Conservation (phyloP, 148 eudicot genomes). For the Diospyros kaki region DNA sequence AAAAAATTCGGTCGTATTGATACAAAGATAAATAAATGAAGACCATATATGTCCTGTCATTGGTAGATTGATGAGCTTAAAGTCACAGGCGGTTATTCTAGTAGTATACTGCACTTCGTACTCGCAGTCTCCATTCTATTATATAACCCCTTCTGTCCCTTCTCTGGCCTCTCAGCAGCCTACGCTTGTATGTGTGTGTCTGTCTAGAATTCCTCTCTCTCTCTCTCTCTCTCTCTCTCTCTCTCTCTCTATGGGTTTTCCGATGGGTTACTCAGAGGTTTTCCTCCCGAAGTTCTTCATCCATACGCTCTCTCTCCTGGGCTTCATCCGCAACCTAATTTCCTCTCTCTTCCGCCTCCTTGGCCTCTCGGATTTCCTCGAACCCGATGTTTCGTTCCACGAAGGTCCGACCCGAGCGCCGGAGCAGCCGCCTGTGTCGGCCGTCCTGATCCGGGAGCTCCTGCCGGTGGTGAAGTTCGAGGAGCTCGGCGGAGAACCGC, state of each 20-base stretch:
- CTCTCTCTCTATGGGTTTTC: slow-evolving; percentile 6
- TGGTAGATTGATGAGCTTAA: neutral
- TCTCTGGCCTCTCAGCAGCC: neutral
- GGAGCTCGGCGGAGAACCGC: neutral
- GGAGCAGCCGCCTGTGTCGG: neutral
- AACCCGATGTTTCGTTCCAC: slow-evolving; percentile 20
- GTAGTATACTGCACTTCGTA: neutral
- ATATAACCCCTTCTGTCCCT: neutral
- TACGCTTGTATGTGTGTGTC: neutral
- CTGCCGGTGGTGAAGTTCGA: slow-evolving; percentile 16
- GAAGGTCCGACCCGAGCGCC: slow-evolving; percentile 3
- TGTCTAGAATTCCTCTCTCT: neutral
- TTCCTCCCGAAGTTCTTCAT: slow-evolving; percentile 42
- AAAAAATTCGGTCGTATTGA: too few species aligned
- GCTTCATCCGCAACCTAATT: slow-evolving; percentile 22
- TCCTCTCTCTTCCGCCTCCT: slow-evolving; percentile 13
- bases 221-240: slow-evolving; percentile 2
- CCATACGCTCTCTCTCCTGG: slow-evolving; percentile 27
- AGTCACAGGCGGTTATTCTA: neutral
- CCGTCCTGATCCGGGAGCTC: slow-evolving; percentile 16
- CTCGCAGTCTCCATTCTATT: too few species aligned
- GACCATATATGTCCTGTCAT: neutral
- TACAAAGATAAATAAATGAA: too few species aligned
- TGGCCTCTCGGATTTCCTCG: slow-evolving; percentile 33
- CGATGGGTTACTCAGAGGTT: slow-evolving; percentile 20